Percentiles rank a stretch among this genome's conserved stretches.
Evolutionary conservation across 805 yeast species (phyloP).

Genomic region (Kazachstania africana): DNA sequence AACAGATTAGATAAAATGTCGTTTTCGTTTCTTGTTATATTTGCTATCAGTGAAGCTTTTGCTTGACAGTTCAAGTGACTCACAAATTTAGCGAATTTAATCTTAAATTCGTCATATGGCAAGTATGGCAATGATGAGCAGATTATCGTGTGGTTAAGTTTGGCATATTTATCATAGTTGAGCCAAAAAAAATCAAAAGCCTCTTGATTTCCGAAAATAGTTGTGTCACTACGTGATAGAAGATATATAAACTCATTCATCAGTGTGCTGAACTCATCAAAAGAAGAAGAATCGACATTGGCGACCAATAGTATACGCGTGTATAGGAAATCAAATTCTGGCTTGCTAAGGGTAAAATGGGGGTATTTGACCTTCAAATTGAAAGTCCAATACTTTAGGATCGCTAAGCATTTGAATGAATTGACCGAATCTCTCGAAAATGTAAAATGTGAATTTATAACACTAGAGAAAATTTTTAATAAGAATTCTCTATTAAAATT

Average conservation of each 20-base stretch:
- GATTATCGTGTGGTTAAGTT: slow-evolving; percentile 9
- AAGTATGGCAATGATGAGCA: slow-evolving; percentile 12
- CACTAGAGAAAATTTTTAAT: no score
- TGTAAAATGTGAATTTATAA: no score
- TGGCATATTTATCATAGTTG: slow-evolving; percentile 8
- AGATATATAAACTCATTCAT: not conserved
- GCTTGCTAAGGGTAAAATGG: no score
- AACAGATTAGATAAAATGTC: not conserved
- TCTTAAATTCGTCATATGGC: slow-evolving; percentile 3
- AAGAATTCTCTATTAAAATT: no score
- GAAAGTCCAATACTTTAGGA: no score
- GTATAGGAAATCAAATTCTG: not conserved
- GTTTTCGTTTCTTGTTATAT: slow-evolving; percentile 3
- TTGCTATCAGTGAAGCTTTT: slow-evolving; percentile 9
- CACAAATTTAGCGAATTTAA: slow-evolving; percentile 2
- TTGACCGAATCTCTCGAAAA: no score
- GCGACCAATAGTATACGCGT: not conserved
- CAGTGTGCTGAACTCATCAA: not conserved
- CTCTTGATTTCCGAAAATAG: not conserved
- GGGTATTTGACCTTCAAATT: no score
- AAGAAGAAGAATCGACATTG: not conserved
- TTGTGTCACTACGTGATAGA: not conserved
- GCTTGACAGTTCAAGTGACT: slow-evolving; percentile 8
- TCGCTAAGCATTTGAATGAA: no score
- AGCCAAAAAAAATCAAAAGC: slow-evolving; percentile 4